These are phyloP conservation scores for Anthracocystis panici-leucophaei DNA, from an alignment of 1,284 basidiomycete species.

Conservation along the genomic window DNA sequence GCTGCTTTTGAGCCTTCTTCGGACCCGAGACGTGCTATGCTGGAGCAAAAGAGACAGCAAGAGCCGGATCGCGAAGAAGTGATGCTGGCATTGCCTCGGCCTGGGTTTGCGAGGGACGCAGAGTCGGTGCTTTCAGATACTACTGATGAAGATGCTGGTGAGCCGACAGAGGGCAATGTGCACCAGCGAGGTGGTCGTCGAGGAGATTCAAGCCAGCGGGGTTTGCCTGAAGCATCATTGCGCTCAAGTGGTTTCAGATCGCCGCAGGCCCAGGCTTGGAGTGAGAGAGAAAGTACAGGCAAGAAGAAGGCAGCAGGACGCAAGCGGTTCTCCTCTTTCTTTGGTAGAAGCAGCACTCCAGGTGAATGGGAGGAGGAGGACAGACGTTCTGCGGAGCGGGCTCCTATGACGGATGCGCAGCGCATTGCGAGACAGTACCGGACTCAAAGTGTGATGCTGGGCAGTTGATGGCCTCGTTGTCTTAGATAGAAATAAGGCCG, in stretches of 20 bases:
- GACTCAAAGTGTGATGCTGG: conserved; percentile 3
- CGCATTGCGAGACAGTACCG: conserved; percentile 36
- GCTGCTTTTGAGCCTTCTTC: conserved; percentile 34
- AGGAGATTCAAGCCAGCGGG: not conserved
- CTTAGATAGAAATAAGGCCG: not conserved
- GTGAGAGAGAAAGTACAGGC: not conserved
- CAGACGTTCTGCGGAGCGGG: not conserved
- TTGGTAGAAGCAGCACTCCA: conserved; percentile 7
- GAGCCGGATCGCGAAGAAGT: conserved; percentile 30
- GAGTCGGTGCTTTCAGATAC: conserved; percentile 49
- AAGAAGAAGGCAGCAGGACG: conserved; percentile 1
- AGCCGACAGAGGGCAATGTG: not conserved
- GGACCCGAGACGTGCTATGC: conserved; percentile 23
- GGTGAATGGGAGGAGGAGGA: not conserved
- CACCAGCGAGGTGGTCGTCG: not conserved
- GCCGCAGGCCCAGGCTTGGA: not conserved
- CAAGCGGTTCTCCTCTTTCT: conserved; percentile 30
- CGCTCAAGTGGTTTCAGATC: not conserved
- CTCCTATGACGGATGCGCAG: conserved; percentile 22
- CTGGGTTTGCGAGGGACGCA: conserved; percentile 35
- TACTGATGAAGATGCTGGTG: conserved; percentile 42
- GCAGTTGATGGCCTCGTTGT: not conserved
- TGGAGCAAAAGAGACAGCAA: conserved; percentile 23
- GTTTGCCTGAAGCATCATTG: not conserved
- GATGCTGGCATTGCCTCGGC: conserved; percentile 42